Conservation (phyloP, 2,329 filamentous ascomycete species). For the Aureobasidium sp. region DNA sequence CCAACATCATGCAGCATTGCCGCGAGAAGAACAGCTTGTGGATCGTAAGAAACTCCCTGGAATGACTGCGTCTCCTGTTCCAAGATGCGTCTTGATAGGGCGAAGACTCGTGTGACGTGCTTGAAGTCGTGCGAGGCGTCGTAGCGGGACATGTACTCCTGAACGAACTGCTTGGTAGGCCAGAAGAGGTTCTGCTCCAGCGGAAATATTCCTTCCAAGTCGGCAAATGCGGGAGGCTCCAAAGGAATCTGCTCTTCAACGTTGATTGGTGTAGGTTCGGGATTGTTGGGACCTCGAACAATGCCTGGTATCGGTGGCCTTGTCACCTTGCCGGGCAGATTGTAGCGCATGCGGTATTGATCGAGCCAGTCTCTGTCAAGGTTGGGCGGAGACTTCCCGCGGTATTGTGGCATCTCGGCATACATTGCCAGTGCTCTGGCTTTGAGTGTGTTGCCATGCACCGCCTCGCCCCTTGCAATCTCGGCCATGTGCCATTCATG, state of each 20-base stretch:
- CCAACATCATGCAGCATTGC: slow-evolving; percentile 69
- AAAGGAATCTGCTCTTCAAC: slow-evolving; percentile 2
- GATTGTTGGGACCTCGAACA: slow-evolving; percentile 5
- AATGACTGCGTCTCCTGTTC: slow-evolving; percentile 38
- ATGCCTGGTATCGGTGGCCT: slow-evolving; percentile 12
- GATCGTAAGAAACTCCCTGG: slow-evolving; percentile 38
- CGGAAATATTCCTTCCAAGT: slow-evolving; percentile 15
- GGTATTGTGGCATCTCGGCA: slow-evolving; percentile 19
- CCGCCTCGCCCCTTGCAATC: slow-evolving; percentile 16
- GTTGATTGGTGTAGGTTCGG: background rate
- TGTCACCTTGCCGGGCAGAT: slow-evolving; percentile 16
- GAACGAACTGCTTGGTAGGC: slow-evolving; percentile 51
- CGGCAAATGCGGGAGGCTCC: slow-evolving; percentile 16
- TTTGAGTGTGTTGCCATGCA: slow-evolving; percentile 22
- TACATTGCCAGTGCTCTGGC: slow-evolving; percentile 20
- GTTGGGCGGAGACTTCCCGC: slow-evolving; percentile 18
- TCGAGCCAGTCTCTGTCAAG: slow-evolving; percentile 20
- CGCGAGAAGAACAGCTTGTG: slow-evolving; percentile 55
- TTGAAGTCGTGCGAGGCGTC: slow-evolving; percentile 84
- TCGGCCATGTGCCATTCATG: slow-evolving; percentile 20
- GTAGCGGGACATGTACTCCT: slow-evolving; percentile 66
- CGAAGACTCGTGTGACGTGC: slow-evolving; percentile 73
- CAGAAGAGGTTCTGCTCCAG: slow-evolving; percentile 22
- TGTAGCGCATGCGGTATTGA: slow-evolving; percentile 20
- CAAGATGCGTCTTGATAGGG: slow-evolving; percentile 62